Evolutionary conservation across 2,329 filamentous ascomycete species (phyloP).

Genomic region (Zymoseptoria brevis): DNA sequence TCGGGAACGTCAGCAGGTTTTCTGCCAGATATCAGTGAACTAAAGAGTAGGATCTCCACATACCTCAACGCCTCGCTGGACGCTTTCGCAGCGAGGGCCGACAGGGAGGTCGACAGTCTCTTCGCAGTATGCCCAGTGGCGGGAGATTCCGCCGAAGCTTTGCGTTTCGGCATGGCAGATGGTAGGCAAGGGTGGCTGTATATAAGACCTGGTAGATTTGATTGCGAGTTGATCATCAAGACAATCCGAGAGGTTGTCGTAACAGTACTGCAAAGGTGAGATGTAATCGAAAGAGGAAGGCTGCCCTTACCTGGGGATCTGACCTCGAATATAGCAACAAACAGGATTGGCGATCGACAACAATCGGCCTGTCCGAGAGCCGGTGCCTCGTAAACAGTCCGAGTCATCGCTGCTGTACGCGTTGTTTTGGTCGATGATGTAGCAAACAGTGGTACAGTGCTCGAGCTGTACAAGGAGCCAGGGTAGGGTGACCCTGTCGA

Average conservation of each 20-base stretch:
- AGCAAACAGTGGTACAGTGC: neutral
- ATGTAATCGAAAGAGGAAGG: neutral
- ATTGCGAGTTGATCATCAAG: neutral
- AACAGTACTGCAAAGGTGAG: neutral
- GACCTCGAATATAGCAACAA: neutral
- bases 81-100: slow-evolving; percentile 10
- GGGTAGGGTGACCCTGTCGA: neutral
- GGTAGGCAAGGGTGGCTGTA: neutral
- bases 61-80: slow-evolving; percentile 7
- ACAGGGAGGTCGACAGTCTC: slow-evolving; percentile 6
- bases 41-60: too few relatives aligned
- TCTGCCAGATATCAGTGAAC: too few relatives aligned
- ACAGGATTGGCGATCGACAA: neutral
- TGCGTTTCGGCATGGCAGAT: slow-evolving; percentile 8
- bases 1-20: neutral
- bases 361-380: neutral
- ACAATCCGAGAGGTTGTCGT: neutral
- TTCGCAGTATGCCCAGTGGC: slow-evolving; percentile 5
- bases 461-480: neutral
- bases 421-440: neutral
- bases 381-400: neutral
- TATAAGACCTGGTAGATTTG: neutral
- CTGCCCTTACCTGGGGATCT: neutral
- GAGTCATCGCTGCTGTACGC: neutral
- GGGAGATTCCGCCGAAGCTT: slow-evolving; percentile 1